Base-by-base conservation (phyloP, 2,329 filamentous ascomycete genomes). In the Hymenotorrendiella dingleyae region DNA sequence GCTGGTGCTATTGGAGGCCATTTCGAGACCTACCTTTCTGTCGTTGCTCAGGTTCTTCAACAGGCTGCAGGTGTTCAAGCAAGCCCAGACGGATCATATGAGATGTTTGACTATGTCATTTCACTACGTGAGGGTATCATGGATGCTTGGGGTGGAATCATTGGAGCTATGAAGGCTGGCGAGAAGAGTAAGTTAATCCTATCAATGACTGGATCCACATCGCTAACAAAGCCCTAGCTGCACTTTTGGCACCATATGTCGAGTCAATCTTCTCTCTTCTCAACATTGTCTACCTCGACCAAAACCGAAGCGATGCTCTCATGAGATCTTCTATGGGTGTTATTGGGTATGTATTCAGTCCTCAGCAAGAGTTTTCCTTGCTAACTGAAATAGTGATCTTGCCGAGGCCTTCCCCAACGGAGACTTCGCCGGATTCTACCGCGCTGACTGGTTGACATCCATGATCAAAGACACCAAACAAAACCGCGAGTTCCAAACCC, bases 141-240 rank as follows among this genome's bases (percentile, higher is more conserved):
- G 84, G 93, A 98, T 73, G 93, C 93, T 24, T 98, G 94, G 90
- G 89, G 90, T 58, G 93, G 93, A 54, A 93, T 95, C 54, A 89
- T 98, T 61, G 82, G 91, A 64, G 89, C 93, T 40, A 89, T 97
- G 84, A 94, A 93, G 72, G 69, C 75, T 39, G 86, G 83, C 59
- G 72, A 71, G 59, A 91, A 91, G 72, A 81, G 83, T 85, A 66
- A 65, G 80, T 69, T 14, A 36, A 14, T 27, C 32, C 4, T 17
- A 6, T 4, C 7, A 14, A 17, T 22, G 9, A 14, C 28, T 19
- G 38, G 9, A 11, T 14, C 14, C 24, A 20, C 12, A 11, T 40
- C 53, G 39, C 64, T 68, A 56, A 62, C 40, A 36, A 44, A 41
- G 35, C 42, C 52, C 26, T 55, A 91, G 84, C 83, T 45, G 70